Evolutionary conservation across 176 grass and related monocot genomes (phyloP), one percentile per base, ranked within the genome.

Genomic region (Chrysopogon serrulatus): DNA sequence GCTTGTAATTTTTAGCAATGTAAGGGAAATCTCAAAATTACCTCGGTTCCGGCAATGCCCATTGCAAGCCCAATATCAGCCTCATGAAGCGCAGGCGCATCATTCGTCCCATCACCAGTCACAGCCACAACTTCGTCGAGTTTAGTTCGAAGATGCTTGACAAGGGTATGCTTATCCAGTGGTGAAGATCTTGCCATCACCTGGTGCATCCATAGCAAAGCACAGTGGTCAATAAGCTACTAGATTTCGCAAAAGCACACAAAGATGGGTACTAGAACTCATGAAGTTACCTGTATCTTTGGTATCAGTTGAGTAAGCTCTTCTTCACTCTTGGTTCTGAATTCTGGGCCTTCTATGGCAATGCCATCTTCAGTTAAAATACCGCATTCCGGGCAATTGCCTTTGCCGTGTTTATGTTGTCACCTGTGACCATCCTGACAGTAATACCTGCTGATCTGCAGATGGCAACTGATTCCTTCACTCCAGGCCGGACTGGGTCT

Each of bases 351-450:
- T 86, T 97, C 94, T 79, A 97, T 94, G 74, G 90, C 94, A 73
- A 94, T 42, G n/a, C 94, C 94, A 85, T 81, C 90, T 82, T 90
- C 90, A n/a, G 94, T 97, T 69, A 97, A 81, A 79, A 97, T 94
- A 53, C 94, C 94, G 27, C 94, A 94, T 94, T 97, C 74, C 94
- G 80, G 40, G 94, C 94, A 76, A 97, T 97, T 13, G 94, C 94
- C 85, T 92, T 97, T 27, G 94, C 94, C 8, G 94, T 97, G 74
- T 97, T 97, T 72, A 97, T 97, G 71, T 97, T 97, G 85, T 97
- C 94, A 78, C 94, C 94, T 47, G 95, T 98, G 30, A 98, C 92
- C 95, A 98, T 98, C 90, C 95, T 91, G 28, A 98, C 95, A 16
- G 85, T 90, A 91, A 98, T 95, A 68, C 95, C 95, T 45, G 95